phyloP scores from a whole-genome alignment of 2,329 filamentous ascomycete genomes.

The Scortechinia acanthostroma region DNA sequence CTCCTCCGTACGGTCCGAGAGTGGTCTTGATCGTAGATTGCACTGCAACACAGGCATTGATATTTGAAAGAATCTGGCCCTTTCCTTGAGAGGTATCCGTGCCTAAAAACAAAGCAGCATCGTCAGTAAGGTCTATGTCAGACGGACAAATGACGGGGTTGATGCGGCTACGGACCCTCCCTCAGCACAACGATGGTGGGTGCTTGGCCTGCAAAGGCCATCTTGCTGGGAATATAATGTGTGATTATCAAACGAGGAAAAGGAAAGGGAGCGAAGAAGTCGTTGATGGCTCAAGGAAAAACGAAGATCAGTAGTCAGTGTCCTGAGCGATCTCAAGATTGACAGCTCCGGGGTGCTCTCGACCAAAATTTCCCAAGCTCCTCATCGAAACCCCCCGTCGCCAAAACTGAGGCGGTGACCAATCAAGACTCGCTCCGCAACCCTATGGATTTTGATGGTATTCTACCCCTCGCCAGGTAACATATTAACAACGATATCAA shows the following conservation, averaged over 20 bases:
- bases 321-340: too few species aligned
- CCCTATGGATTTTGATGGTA: too few species aligned
- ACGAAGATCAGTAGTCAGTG: not conserved
- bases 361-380: slow-evolving; percentile 3
- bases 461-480: not conserved
- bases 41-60: slow-evolving; percentile 94
- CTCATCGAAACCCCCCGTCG: not conserved
- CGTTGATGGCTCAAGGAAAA: not conserved
- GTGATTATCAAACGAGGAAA: too few species aligned
- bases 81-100: slow-evolving; percentile 97
- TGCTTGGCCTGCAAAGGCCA: slow-evolving; percentile 96
- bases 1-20: slow-evolving; percentile 90
- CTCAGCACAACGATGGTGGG: slow-evolving; percentile 97
- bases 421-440: not conserved
- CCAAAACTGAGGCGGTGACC: not conserved
- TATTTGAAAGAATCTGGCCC: slow-evolving; percentile 93
- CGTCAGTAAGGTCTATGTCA: slow-evolving; percentile 27
- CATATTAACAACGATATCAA: too few species aligned
- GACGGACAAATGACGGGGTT: slow-evolving; percentile 14
- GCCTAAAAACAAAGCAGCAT: slow-evolving; percentile 41
- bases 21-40: slow-evolving; percentile 94
- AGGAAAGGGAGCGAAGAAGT: not conserved
- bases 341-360: slow-evolving; percentile 1
- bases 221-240: too few species aligned
- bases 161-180: slow-evolving; percentile 64